Percentiles rank a stretch among this genome's conserved stretches.
These are phyloP conservation scores for Helianthus annuus DNA, from an alignment of 129 eudicot genomes.

Conservation along the genomic window DNA sequence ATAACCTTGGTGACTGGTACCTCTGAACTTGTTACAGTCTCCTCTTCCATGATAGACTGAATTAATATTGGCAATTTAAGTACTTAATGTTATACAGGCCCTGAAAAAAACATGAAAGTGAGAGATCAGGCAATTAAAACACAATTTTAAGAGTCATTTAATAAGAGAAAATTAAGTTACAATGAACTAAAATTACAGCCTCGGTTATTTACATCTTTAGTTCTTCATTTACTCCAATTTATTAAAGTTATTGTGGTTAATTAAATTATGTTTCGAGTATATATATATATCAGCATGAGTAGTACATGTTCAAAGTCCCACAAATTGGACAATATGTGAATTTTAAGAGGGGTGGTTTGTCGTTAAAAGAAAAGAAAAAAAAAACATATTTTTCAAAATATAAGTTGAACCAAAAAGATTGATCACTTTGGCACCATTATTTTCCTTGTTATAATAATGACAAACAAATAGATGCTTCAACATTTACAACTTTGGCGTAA, in stretches of 20 bases:
- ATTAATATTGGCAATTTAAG: constrained; percentile 6
- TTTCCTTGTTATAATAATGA: background rate
- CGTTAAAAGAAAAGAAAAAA: too few species aligned
- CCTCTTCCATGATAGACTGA: constrained; percentile 56
- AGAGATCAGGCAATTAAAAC: constrained; percentile 1
- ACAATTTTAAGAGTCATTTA: constrained; percentile 1
- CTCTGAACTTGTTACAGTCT: constrained; percentile 46
- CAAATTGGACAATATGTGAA: too few species aligned
- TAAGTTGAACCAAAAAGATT: background rate
- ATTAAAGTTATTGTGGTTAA: constrained; percentile 4
- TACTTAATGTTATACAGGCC: constrained; percentile 3
- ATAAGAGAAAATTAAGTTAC: constrained; percentile 18
- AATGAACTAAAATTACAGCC: constrained; percentile 12
- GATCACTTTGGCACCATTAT: background rate
- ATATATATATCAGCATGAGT: too few species aligned
- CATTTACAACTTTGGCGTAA: background rate
- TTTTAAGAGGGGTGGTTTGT: too few species aligned
- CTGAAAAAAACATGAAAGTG: constrained; percentile 23
- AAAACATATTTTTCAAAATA: background rate
- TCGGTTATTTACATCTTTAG: constrained; percentile 21
- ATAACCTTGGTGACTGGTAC: constrained; percentile 53
- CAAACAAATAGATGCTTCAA: constrained; percentile 1
- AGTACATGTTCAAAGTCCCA: too few species aligned
- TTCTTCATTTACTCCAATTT: constrained; percentile 26
- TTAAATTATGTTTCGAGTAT: constrained; percentile 1